These are phyloP conservation scores for Coniochaeta sp. DNA, from an alignment of 2,329 filamentous ascomycete species.

Conservation along the genomic window DNA sequence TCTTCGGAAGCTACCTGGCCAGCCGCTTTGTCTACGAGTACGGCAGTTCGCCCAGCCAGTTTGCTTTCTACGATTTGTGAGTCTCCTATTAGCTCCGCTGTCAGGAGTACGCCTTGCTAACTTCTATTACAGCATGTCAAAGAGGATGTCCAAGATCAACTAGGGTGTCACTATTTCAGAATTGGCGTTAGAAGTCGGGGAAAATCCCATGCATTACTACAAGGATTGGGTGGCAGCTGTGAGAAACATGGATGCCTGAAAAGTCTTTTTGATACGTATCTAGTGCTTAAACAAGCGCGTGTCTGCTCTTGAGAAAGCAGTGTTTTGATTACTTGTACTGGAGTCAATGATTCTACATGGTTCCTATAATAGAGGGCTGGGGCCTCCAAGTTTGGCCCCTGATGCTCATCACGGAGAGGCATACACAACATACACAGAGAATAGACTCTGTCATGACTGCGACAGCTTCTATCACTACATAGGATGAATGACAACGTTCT, in stretches of 20 bases:
- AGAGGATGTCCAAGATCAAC: conserved; percentile 46
- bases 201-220: background rate
- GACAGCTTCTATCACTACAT: too few species aligned
- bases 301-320: background rate
- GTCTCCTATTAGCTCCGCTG: conserved; percentile 27
- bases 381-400: background rate
- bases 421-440: background rate
- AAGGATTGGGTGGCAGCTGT: background rate
- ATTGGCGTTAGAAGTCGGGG: background rate
- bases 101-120: conserved; percentile 20
- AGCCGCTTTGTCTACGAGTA: conserved; percentile 95
- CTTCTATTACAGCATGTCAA: conserved; percentile 48
- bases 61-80: conserved; percentile 98
- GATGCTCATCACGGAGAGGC: background rate
- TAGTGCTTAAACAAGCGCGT: background rate
- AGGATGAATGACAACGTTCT: too few species aligned
- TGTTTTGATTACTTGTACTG: background rate
- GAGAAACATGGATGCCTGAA: background rate
- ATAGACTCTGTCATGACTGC: too few species aligned
- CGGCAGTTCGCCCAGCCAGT: conserved; percentile 86
- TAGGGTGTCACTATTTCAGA: conserved; percentile 1
- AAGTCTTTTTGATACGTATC: background rate
- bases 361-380: background rate
- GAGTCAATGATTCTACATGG: background rate
- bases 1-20: conserved; percentile 93